Evolutionary conservation across 208 protist genomes (phyloP).

Genomic region (Herpetomonas samuelpessoai): DNA sequence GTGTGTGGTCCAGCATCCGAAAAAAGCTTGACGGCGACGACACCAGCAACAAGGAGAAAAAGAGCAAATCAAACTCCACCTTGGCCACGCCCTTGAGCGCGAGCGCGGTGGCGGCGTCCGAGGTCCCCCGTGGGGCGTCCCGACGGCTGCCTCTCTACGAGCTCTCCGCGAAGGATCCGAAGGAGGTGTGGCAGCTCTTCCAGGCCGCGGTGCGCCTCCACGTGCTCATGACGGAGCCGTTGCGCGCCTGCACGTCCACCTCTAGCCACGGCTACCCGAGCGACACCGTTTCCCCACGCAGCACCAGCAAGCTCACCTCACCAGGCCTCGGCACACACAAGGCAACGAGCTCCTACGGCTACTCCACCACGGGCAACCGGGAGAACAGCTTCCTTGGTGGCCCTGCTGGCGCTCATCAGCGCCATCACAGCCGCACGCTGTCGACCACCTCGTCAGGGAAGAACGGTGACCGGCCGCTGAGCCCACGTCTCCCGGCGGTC

Average conservation of each 20-base stretch:
- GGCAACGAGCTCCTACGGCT: too few relatives aligned
- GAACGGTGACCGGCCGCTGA: not conserved
- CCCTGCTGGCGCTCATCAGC: too few relatives aligned
- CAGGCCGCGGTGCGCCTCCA: conserved; percentile 9
- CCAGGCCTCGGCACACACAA: too few relatives aligned
- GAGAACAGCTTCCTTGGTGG: too few relatives aligned
- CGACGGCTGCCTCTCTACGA: conserved; percentile 8
- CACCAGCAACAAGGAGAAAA: conserved; percentile 2
- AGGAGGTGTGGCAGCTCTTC: conserved; percentile 12
- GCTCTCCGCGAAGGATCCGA: conserved; percentile 11
- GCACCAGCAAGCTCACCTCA: too few relatives aligned
- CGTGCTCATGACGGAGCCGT: conserved; percentile 4
- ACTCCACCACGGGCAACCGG: too few relatives aligned
- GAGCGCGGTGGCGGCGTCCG: not conserved
- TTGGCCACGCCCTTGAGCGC: not conserved
- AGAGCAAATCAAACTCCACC: not conserved
- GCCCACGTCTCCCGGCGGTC: not conserved
- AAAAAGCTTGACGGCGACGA: conserved; percentile 4
- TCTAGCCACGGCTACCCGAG: too few relatives aligned
- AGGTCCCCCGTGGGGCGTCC: conserved; percentile 4
- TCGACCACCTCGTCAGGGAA: not conserved
- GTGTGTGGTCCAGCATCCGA: not conserved
- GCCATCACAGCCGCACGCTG: not conserved
- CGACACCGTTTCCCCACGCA: too few relatives aligned
- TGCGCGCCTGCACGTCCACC: too few relatives aligned